Conservation (phyloP, 495 filamentous ascomycete genomes). For the Neurospora tetraspora region DNA sequence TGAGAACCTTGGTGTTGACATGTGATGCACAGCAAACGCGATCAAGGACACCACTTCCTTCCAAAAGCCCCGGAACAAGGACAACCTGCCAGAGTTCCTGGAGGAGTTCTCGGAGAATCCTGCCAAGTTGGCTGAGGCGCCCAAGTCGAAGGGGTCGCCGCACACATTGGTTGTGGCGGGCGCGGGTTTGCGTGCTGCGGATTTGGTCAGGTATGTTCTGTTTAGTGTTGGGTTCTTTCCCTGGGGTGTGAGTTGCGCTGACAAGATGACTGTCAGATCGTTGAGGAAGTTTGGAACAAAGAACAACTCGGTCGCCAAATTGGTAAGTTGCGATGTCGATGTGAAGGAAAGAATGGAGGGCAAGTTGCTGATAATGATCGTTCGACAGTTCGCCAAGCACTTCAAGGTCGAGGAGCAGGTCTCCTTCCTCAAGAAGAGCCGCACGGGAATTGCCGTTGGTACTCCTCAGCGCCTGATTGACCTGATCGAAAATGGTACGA, state of each 20-base stretch:
- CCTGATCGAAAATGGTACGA: conserved; percentile 65
- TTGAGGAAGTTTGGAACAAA: conserved; percentile 71
- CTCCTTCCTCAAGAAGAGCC: conserved; percentile 56
- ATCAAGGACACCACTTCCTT: conserved; percentile 67
- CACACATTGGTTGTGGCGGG: conserved; percentile 76
- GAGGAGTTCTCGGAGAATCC: conserved; percentile 50
- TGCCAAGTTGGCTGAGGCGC: conserved; percentile 46
- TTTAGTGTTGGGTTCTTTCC: background rate
- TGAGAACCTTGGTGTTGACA: background rate
- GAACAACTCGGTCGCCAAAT: conserved; percentile 67
- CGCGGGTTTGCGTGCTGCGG: conserved; percentile 73
- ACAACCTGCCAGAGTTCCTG: conserved; percentile 68
- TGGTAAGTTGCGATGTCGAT: conserved; percentile 30
- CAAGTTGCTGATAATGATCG: background rate
- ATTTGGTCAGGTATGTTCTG: conserved; percentile 53
- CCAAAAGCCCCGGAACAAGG: conserved; percentile 47
- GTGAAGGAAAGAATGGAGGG: background rate
- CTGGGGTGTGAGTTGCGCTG: background rate
- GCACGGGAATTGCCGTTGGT: conserved; percentile 77
- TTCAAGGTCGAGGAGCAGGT: conserved; percentile 89
- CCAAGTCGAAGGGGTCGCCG: conserved; percentile 64
- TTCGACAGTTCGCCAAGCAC: conserved; percentile 73
- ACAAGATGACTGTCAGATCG: conserved; percentile 36
- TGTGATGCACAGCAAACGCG: conserved; percentile 17
- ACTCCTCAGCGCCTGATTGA: conserved; percentile 77